phyloP scores from a whole-genome alignment of 805 yeast species.

The Ogataea kodamae region DNA sequence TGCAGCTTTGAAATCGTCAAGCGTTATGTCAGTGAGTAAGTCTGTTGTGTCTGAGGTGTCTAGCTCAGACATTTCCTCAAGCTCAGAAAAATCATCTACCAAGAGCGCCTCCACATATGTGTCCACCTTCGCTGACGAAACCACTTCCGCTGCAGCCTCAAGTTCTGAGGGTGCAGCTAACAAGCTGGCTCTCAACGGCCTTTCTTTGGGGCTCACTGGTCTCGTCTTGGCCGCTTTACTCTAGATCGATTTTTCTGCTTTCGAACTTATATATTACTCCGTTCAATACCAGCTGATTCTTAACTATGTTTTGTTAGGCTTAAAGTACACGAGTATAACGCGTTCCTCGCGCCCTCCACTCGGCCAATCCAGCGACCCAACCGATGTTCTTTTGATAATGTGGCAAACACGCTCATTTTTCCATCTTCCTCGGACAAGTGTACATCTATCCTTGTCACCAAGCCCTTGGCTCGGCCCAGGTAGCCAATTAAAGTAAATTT shows the following conservation, averaged over 20 bases:
- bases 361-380: constrained; percentile 81
- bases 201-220: constrained; percentile 35
- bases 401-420: constrained; percentile 57
- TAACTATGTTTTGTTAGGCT: constrained; percentile 23
- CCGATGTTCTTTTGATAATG: constrained; percentile 80
- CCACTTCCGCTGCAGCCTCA: constrained; percentile 23
- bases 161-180: constrained; percentile 34
- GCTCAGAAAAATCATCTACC: constrained; percentile 2
- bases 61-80: constrained; percentile 4
- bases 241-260: constrained; percentile 18
- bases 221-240: constrained; percentile 36
- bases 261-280: constrained; percentile 6
- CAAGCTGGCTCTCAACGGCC: constrained; percentile 29
- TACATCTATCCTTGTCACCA: constrained; percentile 58
- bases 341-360: constrained; percentile 67
- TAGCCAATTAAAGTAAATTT: constrained; percentile 55
- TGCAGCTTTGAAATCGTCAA: constrained; percentile 1
- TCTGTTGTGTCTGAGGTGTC: constrained; percentile 7
- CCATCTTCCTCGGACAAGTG: constrained; percentile 50
- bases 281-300: constrained; percentile 11
- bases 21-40: constrained; percentile 2
- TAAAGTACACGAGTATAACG: constrained; percentile 55
- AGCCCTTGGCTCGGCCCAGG: constrained; percentile 61
- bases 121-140: constrained; percentile 7
- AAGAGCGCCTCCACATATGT: constrained; percentile 9